These are phyloP conservation scores for Atkinsonella hypoxylon DNA, from an alignment of 2,329 filamentous ascomycete species.

Conservation along the genomic window DNA sequence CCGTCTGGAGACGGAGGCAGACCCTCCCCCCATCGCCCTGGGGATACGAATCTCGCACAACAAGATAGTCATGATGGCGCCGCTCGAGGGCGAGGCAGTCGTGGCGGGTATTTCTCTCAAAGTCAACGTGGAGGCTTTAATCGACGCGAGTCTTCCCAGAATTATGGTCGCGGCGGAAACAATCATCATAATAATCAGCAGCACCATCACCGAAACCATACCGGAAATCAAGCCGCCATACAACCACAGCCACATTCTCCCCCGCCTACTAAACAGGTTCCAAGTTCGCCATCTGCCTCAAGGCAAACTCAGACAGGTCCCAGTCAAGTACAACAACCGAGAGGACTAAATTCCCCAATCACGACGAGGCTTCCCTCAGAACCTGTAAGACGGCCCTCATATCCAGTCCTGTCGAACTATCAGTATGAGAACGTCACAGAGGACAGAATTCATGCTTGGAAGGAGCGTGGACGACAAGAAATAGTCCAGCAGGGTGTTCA, in stretches of 20 bases:
- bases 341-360: conserved; percentile 8
- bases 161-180: conserved; percentile 16
- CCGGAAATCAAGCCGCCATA: conserved; percentile 11
- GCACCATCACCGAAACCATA: conserved; percentile 9
- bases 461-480: conserved; percentile 49
- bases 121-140: conserved; percentile 31
- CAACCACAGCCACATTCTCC: conserved; percentile 13
- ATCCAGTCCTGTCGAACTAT: conserved; percentile 37
- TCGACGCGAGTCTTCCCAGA: conserved; percentile 40
- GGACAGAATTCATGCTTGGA: conserved; percentile 56
- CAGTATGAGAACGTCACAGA: conserved; percentile 68
- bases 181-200: conserved; percentile 11
- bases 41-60: conserved; percentile 41
- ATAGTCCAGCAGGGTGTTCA: conserved; percentile 54
- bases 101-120: conserved; percentile 30
- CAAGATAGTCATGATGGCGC: conserved; percentile 43
- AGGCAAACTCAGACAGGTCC: conserved; percentile 9
- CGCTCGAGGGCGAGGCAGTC: conserved; percentile 29
- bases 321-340: conserved; percentile 2
- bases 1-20: conserved; percentile 36
- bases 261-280: conserved; percentile 12
- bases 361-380: conserved; percentile 13
- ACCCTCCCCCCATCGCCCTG: conserved; percentile 51
- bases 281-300: neutral
- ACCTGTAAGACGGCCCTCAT: conserved; percentile 7